Evolutionary conservation across 768 basidiomycete genomes (phyloP), one percentile per base, ranked within the genome.

Genomic region (Cystoderma amianthinum): DNA sequence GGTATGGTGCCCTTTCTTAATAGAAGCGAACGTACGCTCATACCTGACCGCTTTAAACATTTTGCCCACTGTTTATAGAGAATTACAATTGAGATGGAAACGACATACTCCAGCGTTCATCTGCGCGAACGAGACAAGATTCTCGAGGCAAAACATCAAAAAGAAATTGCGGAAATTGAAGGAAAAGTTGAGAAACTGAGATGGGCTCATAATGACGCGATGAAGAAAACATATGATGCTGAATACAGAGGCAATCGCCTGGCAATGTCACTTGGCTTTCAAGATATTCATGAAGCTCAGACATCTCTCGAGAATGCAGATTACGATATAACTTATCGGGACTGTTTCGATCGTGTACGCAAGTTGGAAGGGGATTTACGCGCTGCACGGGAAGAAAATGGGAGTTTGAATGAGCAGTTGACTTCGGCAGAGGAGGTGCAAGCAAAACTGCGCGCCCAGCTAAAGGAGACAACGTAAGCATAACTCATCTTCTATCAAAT

Each of bases 231-330:
- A 5, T 71, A 64, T 37, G 67, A 69, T 7, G 54, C 55, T 1
- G 44, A 58, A 7, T 58, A 68, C 10, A 59, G 68, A 1, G 62
- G 58, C 0, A 50, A 63, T 12, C 56, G 60, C 13, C 58, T 76
- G 2, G 73, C 70, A 0, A 47, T 53, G 5, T 55, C 55, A 1
- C 60, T 79, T 33, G 77, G 74, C 0, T 77, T 72, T 45, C 46
- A 53, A 2, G 59, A 67, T 36, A 49, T 72, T 2, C 57, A 55
- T 7, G 72, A 74, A 21, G 69, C 72, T 0, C 66, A 73, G 41
- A 53, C 62, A 5, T 53, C 56, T 6, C 54, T 74, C 21, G 65
- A 69, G 24, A 58, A 62, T 2, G 51, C 62, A 2, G 66, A 65
- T 28, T 42, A 57, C 16, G 59, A 60, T 3, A 38, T 58, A 0